Conservation (phyloP, 2,329 filamentous ascomycete genomes). For the Beauveria scarabaeidicola region DNA sequence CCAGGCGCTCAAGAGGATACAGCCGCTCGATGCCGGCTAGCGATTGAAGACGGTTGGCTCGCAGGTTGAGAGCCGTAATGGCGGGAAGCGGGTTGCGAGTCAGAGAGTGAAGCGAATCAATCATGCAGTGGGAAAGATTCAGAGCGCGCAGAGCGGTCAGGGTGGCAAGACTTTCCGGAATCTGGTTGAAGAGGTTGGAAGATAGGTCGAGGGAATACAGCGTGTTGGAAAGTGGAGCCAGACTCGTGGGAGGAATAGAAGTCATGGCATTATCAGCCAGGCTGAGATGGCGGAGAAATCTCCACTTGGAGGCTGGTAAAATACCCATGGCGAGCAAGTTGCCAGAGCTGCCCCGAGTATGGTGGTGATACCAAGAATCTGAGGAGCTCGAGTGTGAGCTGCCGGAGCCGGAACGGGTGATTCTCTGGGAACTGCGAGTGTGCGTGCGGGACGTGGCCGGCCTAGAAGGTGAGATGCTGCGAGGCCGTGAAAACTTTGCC, state of each 20-base stretch:
- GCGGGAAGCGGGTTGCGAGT: slow-evolving; percentile 80
- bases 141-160: slow-evolving; percentile 83
- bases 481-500: slow-evolving; percentile 42
- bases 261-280: slow-evolving; percentile 87
- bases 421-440: slow-evolving; percentile 60
- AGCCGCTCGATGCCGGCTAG: slow-evolving; percentile 86
- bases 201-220: slow-evolving; percentile 90
- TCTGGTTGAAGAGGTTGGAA: slow-evolving; percentile 84
- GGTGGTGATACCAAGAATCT: slow-evolving; percentile 50
- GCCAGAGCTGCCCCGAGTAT: slow-evolving; percentile 62
- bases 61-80: slow-evolving; percentile 85
- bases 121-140: slow-evolving; percentile 96
- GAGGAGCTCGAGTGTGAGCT: slow-evolving; percentile 80
- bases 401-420: slow-evolving; percentile 79
- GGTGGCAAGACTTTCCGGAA: slow-evolving; percentile 81
- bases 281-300: slow-evolving; percentile 85
- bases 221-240: slow-evolving; percentile 77
- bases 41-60: slow-evolving; percentile 78
- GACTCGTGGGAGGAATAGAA: slow-evolving; percentile 63
- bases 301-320: slow-evolving; percentile 83
- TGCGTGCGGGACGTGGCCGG: slow-evolving; percentile 67
- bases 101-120: slow-evolving; percentile 83
- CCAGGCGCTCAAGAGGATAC: slow-evolving; percentile 78
- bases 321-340: slow-evolving; percentile 65
- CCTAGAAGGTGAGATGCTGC: slow-evolving; percentile 75